A percentile compares a stretch with the other conserved stretches of the same genome.
phyloP scores from a whole-genome alignment of 495 filamentous ascomycete species.

The Neurospora sp. region DNA sequence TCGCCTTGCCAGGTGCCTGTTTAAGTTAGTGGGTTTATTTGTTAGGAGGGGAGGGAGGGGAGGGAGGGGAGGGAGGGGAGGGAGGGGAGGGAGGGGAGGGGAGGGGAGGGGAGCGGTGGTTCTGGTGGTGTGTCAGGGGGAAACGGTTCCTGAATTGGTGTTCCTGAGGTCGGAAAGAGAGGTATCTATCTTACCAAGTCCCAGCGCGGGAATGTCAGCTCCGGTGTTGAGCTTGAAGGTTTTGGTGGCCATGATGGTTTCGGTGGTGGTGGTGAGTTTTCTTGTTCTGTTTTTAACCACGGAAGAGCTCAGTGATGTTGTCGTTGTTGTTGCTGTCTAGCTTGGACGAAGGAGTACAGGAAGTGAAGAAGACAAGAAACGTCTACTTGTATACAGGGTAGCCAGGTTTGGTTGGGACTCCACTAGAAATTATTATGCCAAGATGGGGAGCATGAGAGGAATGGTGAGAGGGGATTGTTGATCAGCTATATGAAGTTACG shows the following conservation, averaged over 20 bases:
- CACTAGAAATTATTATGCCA: background rate
- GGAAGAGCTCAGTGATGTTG: background rate
- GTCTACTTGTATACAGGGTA: background rate
- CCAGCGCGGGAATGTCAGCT: slow-evolving; percentile 62
- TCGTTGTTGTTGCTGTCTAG: background rate
- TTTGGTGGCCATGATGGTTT: slow-evolving; percentile 34
- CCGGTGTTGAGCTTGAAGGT: slow-evolving; percentile 69
- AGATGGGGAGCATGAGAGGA: background rate
- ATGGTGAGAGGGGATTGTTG: background rate
- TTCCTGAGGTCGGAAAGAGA: background rate
- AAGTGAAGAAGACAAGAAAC: background rate
- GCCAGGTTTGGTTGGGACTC: background rate
- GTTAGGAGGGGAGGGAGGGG: background rate
- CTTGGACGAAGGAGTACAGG: background rate
- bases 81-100: background rate
- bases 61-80: background rate
- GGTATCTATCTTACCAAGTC: slow-evolving; percentile 48
- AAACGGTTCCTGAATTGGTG: background rate
- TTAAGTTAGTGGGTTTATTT: background rate
- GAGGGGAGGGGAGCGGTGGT: background rate
- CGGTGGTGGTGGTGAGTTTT: background rate
- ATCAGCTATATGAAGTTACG: background rate
- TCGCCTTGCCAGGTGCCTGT: slow-evolving; percentile 66
- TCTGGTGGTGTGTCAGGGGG: background rate
- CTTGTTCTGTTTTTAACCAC: background rate